Evolutionary conservation across 2,329 filamentous ascomycete species (phyloP).

Genomic region (Aspergillus jensenii): DNA sequence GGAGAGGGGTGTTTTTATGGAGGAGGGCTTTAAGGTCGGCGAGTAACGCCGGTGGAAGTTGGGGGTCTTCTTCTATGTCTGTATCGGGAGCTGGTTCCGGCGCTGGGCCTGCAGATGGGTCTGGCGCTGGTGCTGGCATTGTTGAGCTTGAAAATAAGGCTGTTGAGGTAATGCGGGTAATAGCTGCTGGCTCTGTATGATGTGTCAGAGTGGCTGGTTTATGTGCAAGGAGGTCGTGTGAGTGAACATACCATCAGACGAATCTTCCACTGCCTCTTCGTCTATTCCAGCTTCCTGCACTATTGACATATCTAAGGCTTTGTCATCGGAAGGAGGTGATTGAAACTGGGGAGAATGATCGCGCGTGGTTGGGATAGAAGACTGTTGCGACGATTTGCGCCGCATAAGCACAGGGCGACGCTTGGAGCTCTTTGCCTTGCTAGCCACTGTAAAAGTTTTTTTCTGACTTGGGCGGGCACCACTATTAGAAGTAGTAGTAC

Average conservation of each 20-base stretch:
- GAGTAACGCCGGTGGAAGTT: constrained; percentile 14
- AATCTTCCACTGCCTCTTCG: not conserved
- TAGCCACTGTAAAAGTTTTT: constrained; percentile 29
- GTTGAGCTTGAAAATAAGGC: not conserved
- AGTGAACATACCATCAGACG: not conserved
- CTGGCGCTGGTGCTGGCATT: not conserved
- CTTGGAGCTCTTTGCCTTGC: constrained; percentile 26
- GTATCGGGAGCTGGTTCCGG: not conserved
- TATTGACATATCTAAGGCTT: not conserved
- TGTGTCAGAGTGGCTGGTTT: not conserved
- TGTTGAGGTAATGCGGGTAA: not conserved
- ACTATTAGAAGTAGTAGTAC: not conserved
- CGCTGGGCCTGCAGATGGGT: not conserved
- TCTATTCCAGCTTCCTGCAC: not conserved
- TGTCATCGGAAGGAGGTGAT: not conserved
- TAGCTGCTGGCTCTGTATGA: not conserved
- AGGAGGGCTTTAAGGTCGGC: constrained; percentile 15
- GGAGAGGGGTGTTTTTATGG: constrained; percentile 6
- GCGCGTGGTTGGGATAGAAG: constrained; percentile 18
- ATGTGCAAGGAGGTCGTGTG: not conserved
- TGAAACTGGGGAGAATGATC: constrained; percentile 11
- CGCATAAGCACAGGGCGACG: constrained; percentile 34
- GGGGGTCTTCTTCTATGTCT: not conserved
- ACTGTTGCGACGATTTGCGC: constrained; percentile 37
- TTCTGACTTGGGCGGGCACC: constrained; percentile 23